Evolutionary conservation across 2,329 filamentous ascomycete genomes (phyloP), one percentile per base, ranked within the genome.

Genomic region (Microdochium trichocladiopsis): DNA sequence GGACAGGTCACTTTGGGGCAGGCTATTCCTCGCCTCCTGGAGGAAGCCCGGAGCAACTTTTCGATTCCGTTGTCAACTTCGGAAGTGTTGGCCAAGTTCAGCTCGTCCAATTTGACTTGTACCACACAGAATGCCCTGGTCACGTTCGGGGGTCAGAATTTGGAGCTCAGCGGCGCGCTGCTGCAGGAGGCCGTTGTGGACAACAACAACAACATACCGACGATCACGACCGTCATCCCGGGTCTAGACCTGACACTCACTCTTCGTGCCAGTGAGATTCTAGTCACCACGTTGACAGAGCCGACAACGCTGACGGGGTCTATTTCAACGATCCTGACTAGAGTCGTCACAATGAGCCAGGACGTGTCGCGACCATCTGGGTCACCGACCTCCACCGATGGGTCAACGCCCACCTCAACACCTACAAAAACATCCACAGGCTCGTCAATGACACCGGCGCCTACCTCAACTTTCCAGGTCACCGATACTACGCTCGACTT

Each of bases 101-200:
- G 87, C 61, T 71, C 78, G 5, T 81, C 80, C 28, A 87, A 87
- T 57, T 74, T 96, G 16, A 91, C 88, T 51, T 99, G 94, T 68
- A 82, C 83, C 9, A 83, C 86, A 0, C 87, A 96, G 66, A 97
- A 97, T 61, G 86, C 90, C 0, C 77, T 99, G 3, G 86, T 97
- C 16, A 90, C 88, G 0, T 95, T 96, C 66, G 81, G 88, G 59
- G 86, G 85, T 4, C 68, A 68, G 52, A 68, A 72, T 2, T 64
- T 68, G 3, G 68, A 73, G 25, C 57, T 63, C 14, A 66, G 67
- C 18, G 61, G 58, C 14, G 61, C 57, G 4, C 55, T 63, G 16
- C 56, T 63, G n/a, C n/a, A n/a, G 5, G 60, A 64, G 37, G 63
- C 64, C 6, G 54, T 58, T 6, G 11, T 45, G 28, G n/a, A n/a